Base-by-base conservation (phyloP, 139 green algal genomes). In the Microglena sp. region DNA sequence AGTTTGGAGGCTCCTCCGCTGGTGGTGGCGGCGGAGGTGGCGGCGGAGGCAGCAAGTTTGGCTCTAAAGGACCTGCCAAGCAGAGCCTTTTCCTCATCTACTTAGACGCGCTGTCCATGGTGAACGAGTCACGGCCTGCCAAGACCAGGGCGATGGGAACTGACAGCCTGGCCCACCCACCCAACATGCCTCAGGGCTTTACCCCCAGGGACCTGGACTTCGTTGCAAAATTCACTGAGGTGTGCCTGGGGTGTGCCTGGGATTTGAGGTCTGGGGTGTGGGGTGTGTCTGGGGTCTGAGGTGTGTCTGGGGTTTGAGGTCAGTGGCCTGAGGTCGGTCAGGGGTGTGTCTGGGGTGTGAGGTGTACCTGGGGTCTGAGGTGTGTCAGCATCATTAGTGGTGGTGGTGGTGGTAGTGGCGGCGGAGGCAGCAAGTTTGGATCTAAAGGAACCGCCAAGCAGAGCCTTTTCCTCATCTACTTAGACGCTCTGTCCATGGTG, bases 401-500 rank as follows among this genome's bases (percentile, higher is more conserved):
- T 1, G 31, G 45, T 35, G 33, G 46, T 4, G 59, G 46, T 29
- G 58, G 62, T 32, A 35, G 62, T 22, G 29, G 54, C 8, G 60
- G 36, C 1, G 53, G 45, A 8, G 28, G 36, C 36, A 15, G 43
- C 26, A n/a, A n/a, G n/a, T 45, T 30, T 8, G 36, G 65, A 27
- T 36, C 54, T 5, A 36, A 36, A 33, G 55, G 56, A 11, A 7
- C 34, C 27, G 57, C 57, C 3, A 57, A 22, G 62, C 45, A 36
- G 57, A 62, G 68, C 46, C 65, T 97, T 26, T 95, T 95, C 72
- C 65, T 94, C 29, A 81, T 96, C 26, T 97, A 93, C 68, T n/a
- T 97, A 53, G 83, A 97, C 5, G 92, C 89, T 0, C 34, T 95
- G 6, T 96, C 92, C 0, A 65, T 97, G 0, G 55, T 73, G 40